Evolutionary conservation across 129 eudicot species (phyloP).

Genomic region (Centrapalus pauciflorus): DNA sequence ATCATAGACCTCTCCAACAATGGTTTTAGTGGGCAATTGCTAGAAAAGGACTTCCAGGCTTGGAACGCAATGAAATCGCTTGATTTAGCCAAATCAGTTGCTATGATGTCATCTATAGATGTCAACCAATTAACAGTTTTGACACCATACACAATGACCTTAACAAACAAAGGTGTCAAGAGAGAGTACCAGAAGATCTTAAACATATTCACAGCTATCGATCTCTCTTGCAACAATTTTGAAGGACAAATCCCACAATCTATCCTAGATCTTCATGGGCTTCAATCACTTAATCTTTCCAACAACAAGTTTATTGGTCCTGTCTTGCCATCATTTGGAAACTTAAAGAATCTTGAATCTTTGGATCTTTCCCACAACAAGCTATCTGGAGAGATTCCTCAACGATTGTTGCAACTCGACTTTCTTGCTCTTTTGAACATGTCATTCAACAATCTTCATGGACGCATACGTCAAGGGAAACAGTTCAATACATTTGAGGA

Average conservation of each 20-base stretch:
- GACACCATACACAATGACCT: background rate
- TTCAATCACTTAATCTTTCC: slow-evolving; percentile 31
- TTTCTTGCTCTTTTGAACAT: slow-evolving; percentile 19
- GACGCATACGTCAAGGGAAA: slow-evolving; percentile 20
- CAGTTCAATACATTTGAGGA: slow-evolving; percentile 13
- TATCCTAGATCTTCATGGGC: background rate
- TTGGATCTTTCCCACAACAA: slow-evolving; percentile 29
- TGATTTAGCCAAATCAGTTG: background rate
- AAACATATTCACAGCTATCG: slow-evolving; percentile 12
- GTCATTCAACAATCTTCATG: slow-evolving; percentile 23
- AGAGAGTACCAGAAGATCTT: slow-evolving; percentile 3
- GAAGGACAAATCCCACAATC: slow-evolving; percentile 23
- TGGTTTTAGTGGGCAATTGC: slow-evolving; percentile 18
- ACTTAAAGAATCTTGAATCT: slow-evolving; percentile 15
- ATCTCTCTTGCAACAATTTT: slow-evolving; percentile 39
- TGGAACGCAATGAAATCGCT: slow-evolving; percentile 17
- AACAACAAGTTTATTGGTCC: slow-evolving; percentile 22
- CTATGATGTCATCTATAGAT: no score
- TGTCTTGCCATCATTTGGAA: slow-evolving; percentile 7
- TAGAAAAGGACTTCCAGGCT: background rate
- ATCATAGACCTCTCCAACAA: slow-evolving; percentile 37
- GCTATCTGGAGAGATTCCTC: slow-evolving; percentile 30
- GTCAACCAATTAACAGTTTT: no score
- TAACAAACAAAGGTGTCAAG: slow-evolving; percentile 15
- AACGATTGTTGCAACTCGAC: background rate